Conservation (phyloP, 805 yeast species). For the Scheffersomyces ergatensis region DNA sequence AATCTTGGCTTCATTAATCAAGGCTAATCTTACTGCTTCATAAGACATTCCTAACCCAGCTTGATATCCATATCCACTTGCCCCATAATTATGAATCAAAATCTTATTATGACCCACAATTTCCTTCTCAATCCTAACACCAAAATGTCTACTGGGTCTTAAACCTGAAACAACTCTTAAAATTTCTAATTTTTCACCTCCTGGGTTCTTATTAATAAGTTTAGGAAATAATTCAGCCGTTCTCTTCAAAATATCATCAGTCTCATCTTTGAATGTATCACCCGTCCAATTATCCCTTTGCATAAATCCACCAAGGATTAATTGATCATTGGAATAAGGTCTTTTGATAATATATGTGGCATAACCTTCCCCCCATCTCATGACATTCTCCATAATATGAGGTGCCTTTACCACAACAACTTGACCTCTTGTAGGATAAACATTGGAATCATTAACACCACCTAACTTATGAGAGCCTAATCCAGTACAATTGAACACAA, state of each 20-base stretch:
- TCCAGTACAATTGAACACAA: slow-evolving; percentile 77
- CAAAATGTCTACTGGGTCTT: slow-evolving; percentile 76
- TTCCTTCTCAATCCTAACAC: slow-evolving; percentile 66
- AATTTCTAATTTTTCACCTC: slow-evolving; percentile 45
- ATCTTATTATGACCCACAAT: slow-evolving; percentile 17
- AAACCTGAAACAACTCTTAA: slow-evolving; percentile 69
- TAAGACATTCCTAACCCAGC: slow-evolving; percentile 62
- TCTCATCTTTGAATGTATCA: slow-evolving; percentile 55
- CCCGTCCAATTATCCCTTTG: slow-evolving; percentile 63
- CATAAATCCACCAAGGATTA: slow-evolving; percentile 73
- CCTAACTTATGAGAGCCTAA: slow-evolving; percentile 61
- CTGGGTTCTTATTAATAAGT: slow-evolving; percentile 35
- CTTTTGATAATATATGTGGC: slow-evolving; percentile 73
- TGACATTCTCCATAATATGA: slow-evolving; percentile 55
- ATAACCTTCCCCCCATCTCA: slow-evolving; percentile 58
- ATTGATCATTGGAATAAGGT: slow-evolving; percentile 62
- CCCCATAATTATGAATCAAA: slow-evolving; percentile 69
- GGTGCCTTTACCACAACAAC: slow-evolving; percentile 73
- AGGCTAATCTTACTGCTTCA: slow-evolving; percentile 39
- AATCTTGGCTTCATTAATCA: background rate
- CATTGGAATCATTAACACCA: slow-evolving; percentile 60
- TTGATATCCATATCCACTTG: slow-evolving; percentile 65
- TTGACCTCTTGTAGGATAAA: slow-evolving; percentile 79
- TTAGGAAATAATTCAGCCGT: slow-evolving; percentile 53
- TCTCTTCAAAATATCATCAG: slow-evolving; percentile 59